A percentile compares a stretch with the other conserved stretches of the same genome.
These are phyloP conservation scores for Nadsonia fulvescens DNA, from an alignment of 805 yeast genomes.

Conservation along the genomic window DNA sequence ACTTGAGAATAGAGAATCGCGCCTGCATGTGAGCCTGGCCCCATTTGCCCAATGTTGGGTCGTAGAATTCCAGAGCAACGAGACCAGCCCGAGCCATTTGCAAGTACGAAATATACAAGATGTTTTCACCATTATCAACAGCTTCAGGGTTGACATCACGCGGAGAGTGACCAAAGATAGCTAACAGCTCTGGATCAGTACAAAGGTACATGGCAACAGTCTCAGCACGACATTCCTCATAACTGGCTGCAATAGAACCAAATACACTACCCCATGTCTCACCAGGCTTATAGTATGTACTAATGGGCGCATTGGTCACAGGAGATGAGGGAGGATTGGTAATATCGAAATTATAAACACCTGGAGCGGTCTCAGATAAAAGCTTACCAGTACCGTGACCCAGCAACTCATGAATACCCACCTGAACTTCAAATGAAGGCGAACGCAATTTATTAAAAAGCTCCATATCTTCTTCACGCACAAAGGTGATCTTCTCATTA, in stretches of 20 bases:
- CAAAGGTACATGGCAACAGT: constrained; percentile 69
- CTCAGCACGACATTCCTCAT: constrained; percentile 89
- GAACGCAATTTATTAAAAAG: constrained; percentile 53
- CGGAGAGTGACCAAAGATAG: constrained; percentile 57
- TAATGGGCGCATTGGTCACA: constrained; percentile 40
- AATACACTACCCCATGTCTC: constrained; percentile 86
- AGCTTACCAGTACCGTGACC: constrained; percentile 89
- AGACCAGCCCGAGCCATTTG: constrained; percentile 84
- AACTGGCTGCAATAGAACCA: constrained; percentile 69
- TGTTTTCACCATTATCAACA: too few species aligned
- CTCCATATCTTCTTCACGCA: constrained; percentile 32
- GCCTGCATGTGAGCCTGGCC: constrained; percentile 95
- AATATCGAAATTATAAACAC: constrained; percentile 54
- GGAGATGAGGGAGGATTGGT: constrained; percentile 41
- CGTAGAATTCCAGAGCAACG: constrained; percentile 71
- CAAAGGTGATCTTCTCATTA: constrained; percentile 50
- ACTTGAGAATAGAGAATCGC: constrained; percentile 66
- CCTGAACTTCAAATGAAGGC: constrained; percentile 83
- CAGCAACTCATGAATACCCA: constrained; percentile 77
- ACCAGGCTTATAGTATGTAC: constrained; percentile 56
- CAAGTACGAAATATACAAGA: constrained; percentile 49
- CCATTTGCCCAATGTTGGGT: constrained; percentile 67
- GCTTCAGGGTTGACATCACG: constrained; percentile 31
- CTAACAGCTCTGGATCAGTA: constrained; percentile 46
- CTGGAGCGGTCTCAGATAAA: constrained; percentile 39